A percentile compares a stretch with the other conserved stretches of the same genome.
Evolutionary conservation across 129 eudicot species (phyloP).

Genomic region (Erigeron canadensis): DNA sequence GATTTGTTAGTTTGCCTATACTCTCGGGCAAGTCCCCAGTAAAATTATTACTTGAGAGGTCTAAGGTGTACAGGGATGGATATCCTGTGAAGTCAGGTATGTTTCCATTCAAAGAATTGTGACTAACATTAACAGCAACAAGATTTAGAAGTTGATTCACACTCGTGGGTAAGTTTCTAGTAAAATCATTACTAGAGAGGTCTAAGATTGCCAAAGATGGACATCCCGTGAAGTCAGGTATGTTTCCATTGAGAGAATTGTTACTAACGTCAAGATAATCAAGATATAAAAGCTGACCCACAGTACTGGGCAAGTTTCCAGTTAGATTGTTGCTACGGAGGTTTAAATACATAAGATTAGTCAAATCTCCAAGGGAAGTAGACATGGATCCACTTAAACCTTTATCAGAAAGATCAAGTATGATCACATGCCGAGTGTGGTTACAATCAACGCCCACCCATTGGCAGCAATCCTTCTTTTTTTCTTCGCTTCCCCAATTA

Average conservation of each 20-base stretch:
- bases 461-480: slow-evolving; percentile 37
- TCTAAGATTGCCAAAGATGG: background rate
- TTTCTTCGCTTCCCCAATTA: slow-evolving; percentile 33
- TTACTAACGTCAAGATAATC: background rate
- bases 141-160: slow-evolving; percentile 17
- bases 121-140: background rate
- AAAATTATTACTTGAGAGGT: slow-evolving; percentile 9
- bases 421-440: slow-evolving; percentile 33
- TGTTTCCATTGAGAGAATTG: background rate
- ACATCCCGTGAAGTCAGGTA: slow-evolving; percentile 2
- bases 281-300: background rate
- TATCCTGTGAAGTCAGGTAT: background rate
- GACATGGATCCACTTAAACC: slow-evolving; percentile 15
- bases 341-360: slow-evolving; percentile 4
- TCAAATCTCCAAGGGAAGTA: slow-evolving; percentile 13
- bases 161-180: background rate
- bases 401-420: slow-evolving; percentile 23
- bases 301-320: background rate
- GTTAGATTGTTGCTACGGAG: background rate
- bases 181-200: slow-evolving; percentile 12
- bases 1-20: slow-evolving; percentile 9
- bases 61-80: background rate
- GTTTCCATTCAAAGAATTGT: slow-evolving; percentile 15
- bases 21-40: background rate
- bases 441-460: slow-evolving; percentile 39